Conservation (phyloP, 1,284 basidiomycete species). For the Coniophora puteana region DNA sequence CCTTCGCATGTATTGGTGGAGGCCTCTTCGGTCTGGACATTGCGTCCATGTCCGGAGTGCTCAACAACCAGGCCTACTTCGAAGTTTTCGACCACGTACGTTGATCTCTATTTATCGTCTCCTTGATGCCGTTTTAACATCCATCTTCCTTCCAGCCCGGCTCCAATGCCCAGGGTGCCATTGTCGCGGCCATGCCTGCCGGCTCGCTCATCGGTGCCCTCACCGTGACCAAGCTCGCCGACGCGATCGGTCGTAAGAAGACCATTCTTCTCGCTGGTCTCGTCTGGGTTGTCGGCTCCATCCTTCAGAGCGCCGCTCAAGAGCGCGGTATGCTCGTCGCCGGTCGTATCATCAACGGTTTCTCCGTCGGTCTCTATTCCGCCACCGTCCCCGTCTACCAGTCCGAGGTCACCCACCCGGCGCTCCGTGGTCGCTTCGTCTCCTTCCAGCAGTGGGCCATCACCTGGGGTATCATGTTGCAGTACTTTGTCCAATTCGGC, state of each 20-base stretch:
- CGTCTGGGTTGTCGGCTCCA: slow-evolving; percentile 71
- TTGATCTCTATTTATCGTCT: neutral
- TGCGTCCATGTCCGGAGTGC: slow-evolving; percentile 76
- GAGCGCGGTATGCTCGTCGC: slow-evolving; percentile 66
- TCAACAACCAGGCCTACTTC: slow-evolving; percentile 58
- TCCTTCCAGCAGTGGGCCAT: slow-evolving; percentile 79
- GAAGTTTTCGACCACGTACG: slow-evolving; percentile 44
- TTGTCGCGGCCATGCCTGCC: slow-evolving; percentile 76
- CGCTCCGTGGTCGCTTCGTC: slow-evolving; percentile 72
- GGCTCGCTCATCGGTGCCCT: slow-evolving; percentile 66
- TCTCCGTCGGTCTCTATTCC: slow-evolving; percentile 57
- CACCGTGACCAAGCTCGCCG: slow-evolving; percentile 57
- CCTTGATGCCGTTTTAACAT: slow-evolving; percentile 4
- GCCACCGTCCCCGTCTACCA: slow-evolving; percentile 69
- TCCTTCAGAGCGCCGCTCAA: slow-evolving; percentile 63
- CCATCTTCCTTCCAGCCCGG: slow-evolving; percentile 33
- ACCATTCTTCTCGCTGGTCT: slow-evolving; percentile 60
- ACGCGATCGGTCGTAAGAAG: slow-evolving; percentile 62
- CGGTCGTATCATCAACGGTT: slow-evolving; percentile 61
- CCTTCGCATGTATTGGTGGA: slow-evolving; percentile 79
- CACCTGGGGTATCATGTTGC: slow-evolving; percentile 73
- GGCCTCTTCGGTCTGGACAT: slow-evolving; percentile 78
- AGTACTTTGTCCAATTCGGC: slow-evolving; percentile 73
- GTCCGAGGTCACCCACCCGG: slow-evolving; percentile 65
- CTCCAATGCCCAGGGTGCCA: slow-evolving; percentile 63